Conservation (phyloP, 345 rosid species). For the Camelina hispida region DNA sequence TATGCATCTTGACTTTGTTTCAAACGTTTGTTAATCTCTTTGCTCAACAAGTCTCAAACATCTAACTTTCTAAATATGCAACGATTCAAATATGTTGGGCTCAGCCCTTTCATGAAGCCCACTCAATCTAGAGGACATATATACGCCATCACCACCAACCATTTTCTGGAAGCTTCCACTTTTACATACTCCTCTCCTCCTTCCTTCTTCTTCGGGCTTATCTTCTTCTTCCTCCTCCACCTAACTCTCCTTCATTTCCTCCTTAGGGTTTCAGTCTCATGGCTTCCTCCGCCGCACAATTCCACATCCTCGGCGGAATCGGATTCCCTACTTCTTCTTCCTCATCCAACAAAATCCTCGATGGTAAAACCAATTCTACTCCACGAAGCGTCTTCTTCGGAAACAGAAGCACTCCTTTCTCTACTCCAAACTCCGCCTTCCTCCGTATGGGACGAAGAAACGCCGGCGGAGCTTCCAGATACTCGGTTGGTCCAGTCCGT, state of each 20-base stretch:
- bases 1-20: no score
- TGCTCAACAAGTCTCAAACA: no score
- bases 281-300: slow-evolving; percentile 84
- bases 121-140: not conserved
- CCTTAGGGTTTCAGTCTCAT: slow-evolving; percentile 40
- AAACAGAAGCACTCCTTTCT: slow-evolving; percentile 35
- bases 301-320: slow-evolving; percentile 62
- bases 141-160: not conserved
- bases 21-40: no score
- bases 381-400: slow-evolving; percentile 68
- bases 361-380: not conserved
- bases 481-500: slow-evolving; percentile 59
- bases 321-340: slow-evolving; percentile 44
- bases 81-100: not conserved
- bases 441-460: slow-evolving; percentile 43
- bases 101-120: not conserved
- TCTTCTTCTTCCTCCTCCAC: not conserved
- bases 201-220: not conserved
- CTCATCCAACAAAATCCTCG: not conserved
- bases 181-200: not conserved
- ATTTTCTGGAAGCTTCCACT: not conserved
- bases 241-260: not conserved
- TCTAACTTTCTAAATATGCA: no score
- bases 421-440: slow-evolving; percentile 50
- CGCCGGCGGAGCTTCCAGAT: slow-evolving; percentile 42